phyloP scores from a whole-genome alignment of 2,329 filamentous ascomycete species.

The Colletotrichum tropicicola region DNA sequence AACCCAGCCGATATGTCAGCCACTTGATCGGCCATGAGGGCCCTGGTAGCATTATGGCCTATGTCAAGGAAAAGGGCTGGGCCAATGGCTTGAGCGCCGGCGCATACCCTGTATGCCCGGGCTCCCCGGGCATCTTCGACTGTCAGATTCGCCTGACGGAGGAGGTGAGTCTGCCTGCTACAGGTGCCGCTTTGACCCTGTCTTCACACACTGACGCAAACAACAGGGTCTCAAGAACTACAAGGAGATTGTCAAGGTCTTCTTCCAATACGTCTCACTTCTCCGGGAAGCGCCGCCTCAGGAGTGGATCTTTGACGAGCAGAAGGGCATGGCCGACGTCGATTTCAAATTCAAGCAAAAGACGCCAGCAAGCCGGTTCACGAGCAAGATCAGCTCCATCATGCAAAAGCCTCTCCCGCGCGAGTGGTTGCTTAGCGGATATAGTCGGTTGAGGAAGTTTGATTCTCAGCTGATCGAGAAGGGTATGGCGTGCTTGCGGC shows the following conservation, averaged over 20 bases:
- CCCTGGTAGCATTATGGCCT: conserved; percentile 89
- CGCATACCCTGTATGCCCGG: conserved; percentile 78
- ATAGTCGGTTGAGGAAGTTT: conserved; percentile 80
- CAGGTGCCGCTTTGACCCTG: neutral
- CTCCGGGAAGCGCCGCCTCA: conserved; percentile 83
- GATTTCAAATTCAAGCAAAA: conserved; percentile 97
- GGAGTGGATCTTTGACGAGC: conserved; percentile 94
- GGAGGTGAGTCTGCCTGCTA: conserved; percentile 62
- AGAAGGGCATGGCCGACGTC: conserved; percentile 88
- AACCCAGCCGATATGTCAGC: conserved; percentile 86
- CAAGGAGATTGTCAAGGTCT: conserved; percentile 80
- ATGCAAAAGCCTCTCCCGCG: conserved; percentile 93
- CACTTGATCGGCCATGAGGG: conserved; percentile 94
- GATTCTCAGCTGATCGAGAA: conserved; percentile 79
- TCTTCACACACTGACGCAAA: conserved; percentile 12
- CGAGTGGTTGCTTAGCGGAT: conserved; percentile 87
- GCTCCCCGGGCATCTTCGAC: conserved; percentile 79
- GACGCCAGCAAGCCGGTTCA: conserved; percentile 87
- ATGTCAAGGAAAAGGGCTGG: conserved; percentile 91
- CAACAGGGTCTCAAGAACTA: conserved; percentile 78
- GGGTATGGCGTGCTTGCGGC: conserved; percentile 77
- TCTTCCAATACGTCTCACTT: conserved; percentile 93
- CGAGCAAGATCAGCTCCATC: conserved; percentile 81
- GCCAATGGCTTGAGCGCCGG: conserved; percentile 85
- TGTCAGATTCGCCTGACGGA: conserved; percentile 84